Evolutionary conservation across 1,139 yeast species (phyloP).

Genomic region (Geotrichum phurueaensis): DNA sequence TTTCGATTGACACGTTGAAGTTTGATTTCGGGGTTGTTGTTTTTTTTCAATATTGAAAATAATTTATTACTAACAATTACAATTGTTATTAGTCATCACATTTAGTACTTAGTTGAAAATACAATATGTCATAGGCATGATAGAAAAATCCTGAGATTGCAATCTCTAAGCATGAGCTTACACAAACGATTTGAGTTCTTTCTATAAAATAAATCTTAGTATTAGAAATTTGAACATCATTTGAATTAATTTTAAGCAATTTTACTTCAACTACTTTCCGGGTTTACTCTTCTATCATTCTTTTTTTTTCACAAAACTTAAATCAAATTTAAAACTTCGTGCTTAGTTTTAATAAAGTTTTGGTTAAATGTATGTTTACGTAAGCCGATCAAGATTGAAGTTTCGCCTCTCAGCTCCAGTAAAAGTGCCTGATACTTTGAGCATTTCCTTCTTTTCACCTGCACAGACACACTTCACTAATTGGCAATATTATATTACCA

Average conservation of each 20-base stretch:
- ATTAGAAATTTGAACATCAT: too few species aligned
- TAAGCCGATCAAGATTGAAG: background rate
- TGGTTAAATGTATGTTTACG: background rate
- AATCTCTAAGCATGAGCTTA: too few species aligned
- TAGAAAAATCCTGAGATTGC: too few species aligned
- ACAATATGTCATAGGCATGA: too few species aligned
- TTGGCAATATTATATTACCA: background rate
- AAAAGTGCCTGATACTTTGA: background rate
- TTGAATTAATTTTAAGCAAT: too few species aligned
- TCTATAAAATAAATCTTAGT: too few species aligned
- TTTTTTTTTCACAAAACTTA: too few species aligned
- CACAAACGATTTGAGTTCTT: too few species aligned
- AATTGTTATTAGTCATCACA: background rate
- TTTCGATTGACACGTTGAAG: background rate
- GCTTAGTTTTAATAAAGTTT: background rate
- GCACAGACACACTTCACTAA: background rate
- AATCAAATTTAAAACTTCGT: too few species aligned
- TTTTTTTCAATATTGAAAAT: background rate
- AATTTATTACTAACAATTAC: background rate
- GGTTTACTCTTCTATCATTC: too few species aligned
- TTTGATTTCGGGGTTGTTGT: background rate
- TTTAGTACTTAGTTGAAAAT: background rate
- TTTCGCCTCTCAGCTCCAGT: background rate
- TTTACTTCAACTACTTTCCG: too few species aligned
- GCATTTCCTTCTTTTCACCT: background rate